These are phyloP conservation scores for Entophlyctis luteolus DNA, from an alignment of 192 early-diverging fungal species.

Conservation along the genomic window DNA sequence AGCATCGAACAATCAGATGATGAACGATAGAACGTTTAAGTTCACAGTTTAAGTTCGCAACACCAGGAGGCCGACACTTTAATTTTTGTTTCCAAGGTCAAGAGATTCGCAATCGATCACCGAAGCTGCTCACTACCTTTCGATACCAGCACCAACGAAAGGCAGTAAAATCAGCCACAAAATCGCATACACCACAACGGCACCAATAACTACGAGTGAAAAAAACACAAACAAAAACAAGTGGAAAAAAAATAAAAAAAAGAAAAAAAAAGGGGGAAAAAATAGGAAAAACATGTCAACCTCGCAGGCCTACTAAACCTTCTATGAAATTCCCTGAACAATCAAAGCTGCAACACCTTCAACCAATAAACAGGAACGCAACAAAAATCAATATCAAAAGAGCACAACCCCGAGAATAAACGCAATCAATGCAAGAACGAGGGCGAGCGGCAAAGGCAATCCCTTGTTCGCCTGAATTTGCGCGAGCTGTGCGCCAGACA, in stretches of 20 bases:
- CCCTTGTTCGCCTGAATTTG: neutral
- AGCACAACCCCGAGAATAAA: conserved; percentile 40
- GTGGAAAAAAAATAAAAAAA: neutral
- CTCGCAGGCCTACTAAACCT: neutral
- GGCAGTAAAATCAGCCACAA: neutral
- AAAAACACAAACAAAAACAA: neutral
- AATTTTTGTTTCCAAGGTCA: too few species aligned
- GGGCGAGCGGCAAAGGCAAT: conserved; percentile 16
- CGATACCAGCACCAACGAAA: neutral
- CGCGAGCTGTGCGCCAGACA: neutral
- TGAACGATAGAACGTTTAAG: too few species aligned
- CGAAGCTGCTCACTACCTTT: too few species aligned
- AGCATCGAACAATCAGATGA: too few species aligned
- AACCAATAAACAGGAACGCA: too few species aligned
- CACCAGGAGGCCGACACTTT: too few species aligned
- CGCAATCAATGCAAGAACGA: conserved; percentile 32
- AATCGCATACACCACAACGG: neutral
- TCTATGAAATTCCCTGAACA: neutral
- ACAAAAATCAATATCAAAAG: too few species aligned
- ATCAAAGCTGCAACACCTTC: too few species aligned
- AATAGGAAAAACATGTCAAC: neutral
- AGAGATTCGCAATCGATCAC: too few species aligned
- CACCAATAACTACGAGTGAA: neutral
- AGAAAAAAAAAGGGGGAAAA: conserved; percentile 1
- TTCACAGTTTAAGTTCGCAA: too few species aligned